Conservation (phyloP, 1,284 basidiomycete genomes). For the Cryptococcus jaspeensis region DNA sequence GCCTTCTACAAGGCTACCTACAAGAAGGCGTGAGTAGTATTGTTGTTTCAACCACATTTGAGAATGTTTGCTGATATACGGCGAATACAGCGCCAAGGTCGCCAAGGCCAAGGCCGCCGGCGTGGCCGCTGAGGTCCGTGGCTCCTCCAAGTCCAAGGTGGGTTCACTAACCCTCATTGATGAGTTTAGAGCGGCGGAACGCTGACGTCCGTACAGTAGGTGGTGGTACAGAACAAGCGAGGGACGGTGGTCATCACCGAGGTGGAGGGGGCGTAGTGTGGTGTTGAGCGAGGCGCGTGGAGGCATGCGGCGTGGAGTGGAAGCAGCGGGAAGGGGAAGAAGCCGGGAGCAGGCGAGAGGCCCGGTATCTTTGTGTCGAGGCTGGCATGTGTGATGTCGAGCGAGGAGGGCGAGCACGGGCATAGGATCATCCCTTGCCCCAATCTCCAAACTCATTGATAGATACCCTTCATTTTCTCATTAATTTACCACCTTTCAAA, state of each 20-base stretch:
- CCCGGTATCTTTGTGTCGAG: not conserved
- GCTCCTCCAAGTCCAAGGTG: constrained; percentile 34
- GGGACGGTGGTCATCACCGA: constrained; percentile 36
- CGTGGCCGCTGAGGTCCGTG: constrained; percentile 28
- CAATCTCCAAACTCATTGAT: not conserved
- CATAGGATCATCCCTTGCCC: not conserved
- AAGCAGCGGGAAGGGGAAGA: not conserved
- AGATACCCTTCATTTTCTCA: not conserved
- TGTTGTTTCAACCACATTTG: not conserved
- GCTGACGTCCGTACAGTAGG: constrained; percentile 35
- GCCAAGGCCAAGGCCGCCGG: constrained; percentile 26
- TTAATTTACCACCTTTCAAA: not conserved
- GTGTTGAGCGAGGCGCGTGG: not conserved
- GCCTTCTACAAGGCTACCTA: constrained; percentile 53
- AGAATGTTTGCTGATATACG: not conserved
- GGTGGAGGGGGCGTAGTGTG: constrained; percentile 6
- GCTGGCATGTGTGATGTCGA: not conserved
- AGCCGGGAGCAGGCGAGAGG: not conserved
- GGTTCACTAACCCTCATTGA: too few relatives aligned
- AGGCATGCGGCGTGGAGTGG: not conserved
- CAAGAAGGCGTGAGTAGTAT: constrained; percentile 42
- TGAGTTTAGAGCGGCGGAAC: not conserved
- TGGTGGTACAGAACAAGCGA: constrained; percentile 28
- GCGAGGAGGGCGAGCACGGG: not conserved
- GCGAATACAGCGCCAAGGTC: constrained; percentile 25